These are phyloP conservation scores for Leishmania martiniquensis DNA, from an alignment of 208 protist genomes.

Conservation along the genomic window DNA sequence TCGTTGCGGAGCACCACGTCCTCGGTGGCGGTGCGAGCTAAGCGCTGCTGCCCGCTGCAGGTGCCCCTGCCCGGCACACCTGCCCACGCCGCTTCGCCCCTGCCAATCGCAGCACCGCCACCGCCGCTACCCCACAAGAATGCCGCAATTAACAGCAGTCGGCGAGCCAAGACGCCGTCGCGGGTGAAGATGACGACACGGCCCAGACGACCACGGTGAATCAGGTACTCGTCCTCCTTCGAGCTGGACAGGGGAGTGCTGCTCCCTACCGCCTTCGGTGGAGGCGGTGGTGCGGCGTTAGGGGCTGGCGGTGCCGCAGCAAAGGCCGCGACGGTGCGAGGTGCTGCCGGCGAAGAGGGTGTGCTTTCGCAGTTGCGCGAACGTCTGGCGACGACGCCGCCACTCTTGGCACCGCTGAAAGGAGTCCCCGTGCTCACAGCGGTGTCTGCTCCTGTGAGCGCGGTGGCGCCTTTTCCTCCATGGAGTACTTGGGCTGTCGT, in stretches of 20 bases:
- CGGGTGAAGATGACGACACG: conserved; percentile 71
- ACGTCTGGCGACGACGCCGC: background rate
- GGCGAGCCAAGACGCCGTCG: conserved; percentile 49
- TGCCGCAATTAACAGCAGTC: conserved; percentile 51
- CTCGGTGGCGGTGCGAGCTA: background rate
- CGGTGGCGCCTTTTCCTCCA: background rate
- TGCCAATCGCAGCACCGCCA: background rate
- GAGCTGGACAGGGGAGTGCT: background rate
- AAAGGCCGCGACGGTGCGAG: background rate
- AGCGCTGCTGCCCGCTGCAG: background rate
- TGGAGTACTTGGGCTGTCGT: background rate
- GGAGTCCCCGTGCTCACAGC: background rate
- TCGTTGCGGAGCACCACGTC: conserved; percentile 3
- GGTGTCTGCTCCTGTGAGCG: background rate
- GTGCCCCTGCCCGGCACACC: background rate
- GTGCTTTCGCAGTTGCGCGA: background rate
- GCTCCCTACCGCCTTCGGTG: background rate
- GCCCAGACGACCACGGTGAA: conserved; percentile 33
- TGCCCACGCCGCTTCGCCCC: conserved; percentile 1
- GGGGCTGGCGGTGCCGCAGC: background rate
- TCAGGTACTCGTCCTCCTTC: conserved; percentile 30
- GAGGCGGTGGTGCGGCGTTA: background rate
- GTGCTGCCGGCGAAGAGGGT: background rate
- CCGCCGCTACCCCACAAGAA: conserved; percentile 47
- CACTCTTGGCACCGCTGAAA: background rate